Evolutionary conservation across 1,139 yeast genomes (phyloP).

Genomic region (Lodderomyces oxycetoniae): DNA sequence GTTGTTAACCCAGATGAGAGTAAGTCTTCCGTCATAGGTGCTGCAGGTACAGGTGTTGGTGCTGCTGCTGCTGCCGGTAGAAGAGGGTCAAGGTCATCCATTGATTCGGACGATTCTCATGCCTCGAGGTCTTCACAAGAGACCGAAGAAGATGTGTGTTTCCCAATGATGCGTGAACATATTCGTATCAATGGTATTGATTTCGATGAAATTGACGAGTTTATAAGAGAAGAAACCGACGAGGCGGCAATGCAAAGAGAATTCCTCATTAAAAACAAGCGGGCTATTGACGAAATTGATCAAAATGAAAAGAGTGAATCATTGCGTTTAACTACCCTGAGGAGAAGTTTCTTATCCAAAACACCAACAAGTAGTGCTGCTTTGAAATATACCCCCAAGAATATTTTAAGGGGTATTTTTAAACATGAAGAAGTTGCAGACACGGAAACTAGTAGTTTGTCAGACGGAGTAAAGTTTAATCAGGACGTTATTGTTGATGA

Average conservation of each 20-base stretch:
- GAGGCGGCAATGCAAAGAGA: constrained; percentile 27
- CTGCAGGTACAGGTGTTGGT: no score
- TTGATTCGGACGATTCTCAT: constrained; percentile 67
- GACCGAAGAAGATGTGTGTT: constrained; percentile 96
- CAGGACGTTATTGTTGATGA: constrained; percentile 30
- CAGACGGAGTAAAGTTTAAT: constrained; percentile 20
- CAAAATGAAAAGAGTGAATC: background rate
- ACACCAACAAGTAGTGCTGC: constrained; percentile 38
- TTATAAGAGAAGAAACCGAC: constrained; percentile 51
- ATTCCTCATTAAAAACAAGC: constrained; percentile 22
- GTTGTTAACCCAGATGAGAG: constrained; percentile 1
- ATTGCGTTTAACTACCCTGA: no score
- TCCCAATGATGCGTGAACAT: constrained; percentile 81
- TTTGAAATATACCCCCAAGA: constrained; percentile 54
- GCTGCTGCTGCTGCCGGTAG: no score
- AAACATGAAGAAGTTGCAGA: constrained; percentile 11
- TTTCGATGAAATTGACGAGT: constrained; percentile 74
- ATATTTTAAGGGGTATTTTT: constrained; percentile 22
- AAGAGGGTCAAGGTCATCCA: constrained; percentile 34
- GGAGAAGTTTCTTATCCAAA: constrained; percentile 1
- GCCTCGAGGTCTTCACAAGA: constrained; percentile 73
- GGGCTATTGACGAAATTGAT: constrained; percentile 8
- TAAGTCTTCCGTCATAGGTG: no score
- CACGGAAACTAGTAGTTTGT: constrained; percentile 7
- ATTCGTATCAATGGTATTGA: constrained; percentile 69